phyloP scores from a whole-genome alignment of 148 eudicot genomes.

The Dysphania ambrosioides region DNA sequence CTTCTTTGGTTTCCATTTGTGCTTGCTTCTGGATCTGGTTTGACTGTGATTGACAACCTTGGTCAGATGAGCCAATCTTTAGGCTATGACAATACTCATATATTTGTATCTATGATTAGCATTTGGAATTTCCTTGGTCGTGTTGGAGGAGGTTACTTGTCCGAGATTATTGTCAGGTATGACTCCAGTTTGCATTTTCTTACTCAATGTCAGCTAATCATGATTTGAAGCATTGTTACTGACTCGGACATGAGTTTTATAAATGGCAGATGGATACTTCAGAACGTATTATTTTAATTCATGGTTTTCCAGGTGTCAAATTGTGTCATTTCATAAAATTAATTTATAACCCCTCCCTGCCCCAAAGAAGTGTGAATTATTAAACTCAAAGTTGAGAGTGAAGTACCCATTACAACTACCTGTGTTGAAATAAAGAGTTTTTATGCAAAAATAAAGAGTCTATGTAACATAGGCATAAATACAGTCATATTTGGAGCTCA shows the following conservation, averaged over 20 bases:
- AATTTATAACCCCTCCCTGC: not conserved
- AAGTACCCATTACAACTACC: not conserved
- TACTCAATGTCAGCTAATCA: not conserved
- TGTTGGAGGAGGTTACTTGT: conserved; percentile 90
- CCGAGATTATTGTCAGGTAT: conserved; percentile 84
- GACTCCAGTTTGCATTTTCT: conserved; percentile 6
- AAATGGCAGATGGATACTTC: not conserved
- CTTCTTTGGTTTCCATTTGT: conserved; percentile 77
- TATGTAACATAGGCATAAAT: not conserved
- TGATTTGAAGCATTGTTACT: not conserved
- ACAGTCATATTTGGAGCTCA: not conserved
- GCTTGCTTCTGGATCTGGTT: conserved; percentile 91
- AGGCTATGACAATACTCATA: conserved; percentile 70
- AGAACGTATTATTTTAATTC: no score
- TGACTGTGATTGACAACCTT: conserved; percentile 91
- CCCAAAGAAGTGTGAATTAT: not conserved
- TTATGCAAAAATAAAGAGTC: not conserved
- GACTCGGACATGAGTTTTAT: not conserved
- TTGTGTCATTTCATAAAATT: not conserved
- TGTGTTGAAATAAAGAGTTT: not conserved
- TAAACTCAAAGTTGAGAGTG: not conserved
- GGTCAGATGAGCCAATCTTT: conserved; percentile 96
- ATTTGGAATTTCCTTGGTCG: conserved; percentile 98
- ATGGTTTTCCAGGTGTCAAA: not conserved
- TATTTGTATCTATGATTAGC: conserved; percentile 96